Evolutionary conservation across 1,139 yeast species (phyloP).

Genomic region (Zygosaccharomyces pseudobailii): DNA sequence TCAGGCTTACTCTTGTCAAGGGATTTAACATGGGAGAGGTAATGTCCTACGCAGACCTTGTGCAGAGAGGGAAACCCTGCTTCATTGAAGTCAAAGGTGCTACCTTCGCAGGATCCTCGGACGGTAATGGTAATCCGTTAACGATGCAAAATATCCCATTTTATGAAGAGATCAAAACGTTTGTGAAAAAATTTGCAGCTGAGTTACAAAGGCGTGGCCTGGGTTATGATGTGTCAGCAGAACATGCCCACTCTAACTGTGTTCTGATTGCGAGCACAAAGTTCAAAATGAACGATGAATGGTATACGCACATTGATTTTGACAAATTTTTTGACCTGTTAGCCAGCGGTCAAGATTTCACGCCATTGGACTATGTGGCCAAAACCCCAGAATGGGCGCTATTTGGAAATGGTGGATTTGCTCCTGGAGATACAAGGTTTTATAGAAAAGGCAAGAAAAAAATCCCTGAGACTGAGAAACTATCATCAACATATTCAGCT

Average conservation of each 20-base stretch:
- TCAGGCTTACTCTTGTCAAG: constrained; percentile 83
- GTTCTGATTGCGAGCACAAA: constrained; percentile 73
- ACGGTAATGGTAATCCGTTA: constrained; percentile 77
- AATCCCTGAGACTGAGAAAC: not conserved
- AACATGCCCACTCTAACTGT: constrained; percentile 94
- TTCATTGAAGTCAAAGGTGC: constrained; percentile 93
- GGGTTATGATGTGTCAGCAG: constrained; percentile 82
- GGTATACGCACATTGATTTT: constrained; percentile 91
- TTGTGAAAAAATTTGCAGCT: constrained; percentile 57
- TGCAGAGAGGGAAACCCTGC: constrained; percentile 75
- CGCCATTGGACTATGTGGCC: constrained; percentile 72
- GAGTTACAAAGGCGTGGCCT: constrained; percentile 62
- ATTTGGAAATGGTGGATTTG: constrained; percentile 91
- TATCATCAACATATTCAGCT: not conserved
- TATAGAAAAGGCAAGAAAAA: constrained; percentile 59
- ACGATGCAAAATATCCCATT: constrained; percentile 96
- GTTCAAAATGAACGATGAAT: constrained; percentile 63
- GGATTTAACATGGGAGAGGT: constrained; percentile 86
- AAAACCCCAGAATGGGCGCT: constrained; percentile 90
- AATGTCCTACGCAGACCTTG: constrained; percentile 84
- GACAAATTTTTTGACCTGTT: constrained; percentile 68
- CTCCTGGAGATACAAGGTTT: constrained; percentile 72
- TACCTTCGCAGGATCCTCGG: constrained; percentile 83
- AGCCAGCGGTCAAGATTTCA: constrained; percentile 59
- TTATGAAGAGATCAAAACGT: constrained; percentile 79